Evolutionary conservation across 805 yeast genomes (phyloP), one percentile per base, ranked within the genome.

Genomic region (Hanseniaspora guilliermondii): DNA sequence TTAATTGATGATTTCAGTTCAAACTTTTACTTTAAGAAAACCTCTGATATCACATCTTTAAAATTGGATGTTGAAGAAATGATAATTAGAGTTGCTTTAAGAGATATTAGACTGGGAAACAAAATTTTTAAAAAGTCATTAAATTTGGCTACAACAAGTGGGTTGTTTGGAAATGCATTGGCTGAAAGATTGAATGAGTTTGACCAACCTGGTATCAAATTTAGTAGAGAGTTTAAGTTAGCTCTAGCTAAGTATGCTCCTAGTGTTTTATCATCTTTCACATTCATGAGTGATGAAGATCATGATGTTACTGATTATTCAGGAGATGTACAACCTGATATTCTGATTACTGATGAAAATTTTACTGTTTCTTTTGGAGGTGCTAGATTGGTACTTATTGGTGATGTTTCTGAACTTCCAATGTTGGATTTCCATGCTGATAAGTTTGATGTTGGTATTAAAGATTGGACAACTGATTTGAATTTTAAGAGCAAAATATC

Each of bases 351-450:
- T 56, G 85, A 83, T 1, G 97, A 89, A 65, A 79, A 77, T 44
- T 67, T 87, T 46, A 72, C 68, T 42, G 82, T 82, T 0, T 77
- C 77, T 46, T 66, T 87, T 56, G 87, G 84, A 16, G 96, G 96
- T 0, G 63, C 85, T 58, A 73, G 96, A 58, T 66, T 88, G 47
- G 94, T 89, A 1, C 69, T 89, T 49, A 85, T 89, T 58, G 96
- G 96, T 64, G 94, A 87, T 65, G 83, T 86, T 45, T 93, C 88
- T 64, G 97, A 89, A 64, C 72, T 89, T 58, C 97, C 97, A 0
- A 83, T 88, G 38, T 61, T 87, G 16, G 96, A 89, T 66, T 73
- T 86, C 76, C 77, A 78, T 54, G 72, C 87, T 8, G 76, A 79
- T 56, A 83, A 91, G 0, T 86, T 89, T 65, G 77, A 77, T 12